These are phyloP conservation scores for Globisporangium nagaii DNA, from an alignment of 352 stramenopile genomes.

Conservation along the genomic window DNA sequence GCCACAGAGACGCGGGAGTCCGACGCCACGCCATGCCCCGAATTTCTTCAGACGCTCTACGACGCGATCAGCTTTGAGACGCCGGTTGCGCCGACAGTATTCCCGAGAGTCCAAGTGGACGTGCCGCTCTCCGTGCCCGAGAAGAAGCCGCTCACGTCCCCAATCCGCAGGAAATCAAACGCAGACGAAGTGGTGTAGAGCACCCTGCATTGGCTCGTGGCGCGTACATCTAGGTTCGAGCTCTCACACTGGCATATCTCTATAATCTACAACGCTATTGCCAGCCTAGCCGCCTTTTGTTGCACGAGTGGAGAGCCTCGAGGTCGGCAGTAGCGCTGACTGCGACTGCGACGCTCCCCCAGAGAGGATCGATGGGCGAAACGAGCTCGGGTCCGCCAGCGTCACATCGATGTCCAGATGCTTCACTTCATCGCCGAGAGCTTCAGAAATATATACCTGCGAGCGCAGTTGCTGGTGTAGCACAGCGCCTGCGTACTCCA, in stretches of 20 bases:
- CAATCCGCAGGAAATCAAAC: conserved; percentile 1
- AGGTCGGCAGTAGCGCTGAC: too few species aligned
- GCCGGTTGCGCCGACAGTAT: conserved; percentile 4
- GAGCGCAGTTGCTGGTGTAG: too few species aligned
- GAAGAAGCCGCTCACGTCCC: background rate
- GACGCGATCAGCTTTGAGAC: conserved; percentile 6
- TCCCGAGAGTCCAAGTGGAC: conserved; percentile 2
- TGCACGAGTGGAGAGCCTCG: too few species aligned
- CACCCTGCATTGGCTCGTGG: too few species aligned
- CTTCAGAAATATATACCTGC: too few species aligned
- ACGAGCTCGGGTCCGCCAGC: background rate
- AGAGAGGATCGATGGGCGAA: background rate
- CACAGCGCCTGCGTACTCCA: too few species aligned
- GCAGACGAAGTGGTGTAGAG: background rate
- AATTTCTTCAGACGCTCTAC: conserved; percentile 3
- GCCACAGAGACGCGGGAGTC: background rate
- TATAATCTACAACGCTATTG: too few species aligned
- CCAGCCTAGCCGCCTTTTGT: too few species aligned
- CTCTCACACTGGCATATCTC: too few species aligned
- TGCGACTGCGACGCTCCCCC: too few species aligned
- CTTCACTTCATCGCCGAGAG: background rate
- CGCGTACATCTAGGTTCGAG: too few species aligned
- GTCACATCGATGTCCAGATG: background rate
- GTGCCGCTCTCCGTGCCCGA: conserved; percentile 2
- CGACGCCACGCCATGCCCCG: background rate